A percentile compares a stretch with the other conserved stretches of the same genome.
These are phyloP conservation scores for Sporobolomyces pararoseus DNA, from an alignment of 768 basidiomycete species.

Conservation along the genomic window DNA sequence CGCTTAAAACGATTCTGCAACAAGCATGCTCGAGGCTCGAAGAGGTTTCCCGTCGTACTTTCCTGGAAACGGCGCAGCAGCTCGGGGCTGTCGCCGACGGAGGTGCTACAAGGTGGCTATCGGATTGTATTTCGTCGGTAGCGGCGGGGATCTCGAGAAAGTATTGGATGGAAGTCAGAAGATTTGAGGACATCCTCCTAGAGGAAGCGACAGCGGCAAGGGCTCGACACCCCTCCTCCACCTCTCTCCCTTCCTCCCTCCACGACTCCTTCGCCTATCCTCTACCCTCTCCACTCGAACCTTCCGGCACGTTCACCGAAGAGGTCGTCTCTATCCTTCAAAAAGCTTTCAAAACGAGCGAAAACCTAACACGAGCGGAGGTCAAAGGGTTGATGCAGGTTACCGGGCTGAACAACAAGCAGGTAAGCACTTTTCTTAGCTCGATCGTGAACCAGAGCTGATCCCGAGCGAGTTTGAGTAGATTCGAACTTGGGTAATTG, in stretches of 20 bases:
- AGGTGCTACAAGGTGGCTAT: too few species aligned
- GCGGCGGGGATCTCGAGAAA: background rate
- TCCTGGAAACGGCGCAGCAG: too few species aligned
- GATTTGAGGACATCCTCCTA: background rate
- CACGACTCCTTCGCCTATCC: background rate
- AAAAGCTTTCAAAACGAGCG: slow-evolving; percentile 8
- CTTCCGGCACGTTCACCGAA: slow-evolving; percentile 5
- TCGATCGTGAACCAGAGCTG: background rate
- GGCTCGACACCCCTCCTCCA: slow-evolving; percentile 3
- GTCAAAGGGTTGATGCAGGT: background rate
- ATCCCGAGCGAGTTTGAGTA: background rate
- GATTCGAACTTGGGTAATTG: slow-evolving; percentile 23
- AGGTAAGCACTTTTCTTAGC: slow-evolving; percentile 3
- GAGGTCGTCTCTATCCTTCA: slow-evolving; percentile 22
- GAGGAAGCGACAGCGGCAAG: slow-evolving; percentile 22
- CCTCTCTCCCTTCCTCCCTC: background rate
- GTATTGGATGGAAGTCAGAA: background rate
- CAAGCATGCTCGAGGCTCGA: too few species aligned
- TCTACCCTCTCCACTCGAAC: background rate
- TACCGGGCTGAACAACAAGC: slow-evolving; percentile 23
- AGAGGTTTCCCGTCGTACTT: background rate
- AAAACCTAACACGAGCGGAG: slow-evolving; percentile 12
- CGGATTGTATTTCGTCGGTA: too few species aligned
- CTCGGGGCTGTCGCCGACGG: too few species aligned
- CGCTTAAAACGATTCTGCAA: too few species aligned